Conservation (phyloP, 2,329 filamentous ascomycete species). For the Hypoxylon sp. region DNA sequence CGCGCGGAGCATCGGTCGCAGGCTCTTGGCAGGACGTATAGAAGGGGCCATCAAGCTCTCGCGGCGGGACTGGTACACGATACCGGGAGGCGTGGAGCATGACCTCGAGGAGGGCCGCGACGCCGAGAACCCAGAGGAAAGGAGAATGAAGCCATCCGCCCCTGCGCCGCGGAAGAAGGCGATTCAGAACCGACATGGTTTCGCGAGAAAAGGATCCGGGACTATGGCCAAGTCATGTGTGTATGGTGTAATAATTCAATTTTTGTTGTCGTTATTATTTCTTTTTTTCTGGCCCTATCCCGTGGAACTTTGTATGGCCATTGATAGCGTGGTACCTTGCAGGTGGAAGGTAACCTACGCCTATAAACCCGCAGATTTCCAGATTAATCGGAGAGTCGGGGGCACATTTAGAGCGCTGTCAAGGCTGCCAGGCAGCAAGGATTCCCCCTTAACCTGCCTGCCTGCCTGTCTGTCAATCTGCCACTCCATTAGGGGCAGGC, state of each 20-base stretch:
- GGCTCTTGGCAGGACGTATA: constrained; percentile 41
- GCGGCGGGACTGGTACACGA: constrained; percentile 38
- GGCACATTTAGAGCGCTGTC: too few species aligned
- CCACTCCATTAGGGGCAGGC: too few species aligned
- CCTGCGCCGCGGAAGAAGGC: constrained; percentile 38
- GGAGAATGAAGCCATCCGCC: constrained; percentile 40
- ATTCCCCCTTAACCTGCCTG: too few species aligned
- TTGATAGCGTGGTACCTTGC: background rate
- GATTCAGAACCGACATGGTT: constrained; percentile 33
- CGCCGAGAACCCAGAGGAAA: constrained; percentile 38
- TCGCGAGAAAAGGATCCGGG: background rate
- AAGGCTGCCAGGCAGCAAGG: too few species aligned
- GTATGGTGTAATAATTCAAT: background rate
- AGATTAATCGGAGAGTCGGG: too few species aligned
- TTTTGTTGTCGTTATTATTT: background rate
- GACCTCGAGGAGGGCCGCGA: constrained; percentile 39
- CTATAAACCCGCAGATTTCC: too few species aligned
- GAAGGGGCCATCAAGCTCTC: constrained; percentile 42
- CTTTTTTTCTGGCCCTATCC: background rate
- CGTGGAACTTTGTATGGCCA: constrained; percentile 1
- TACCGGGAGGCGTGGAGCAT: constrained; percentile 33
- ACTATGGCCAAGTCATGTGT: constrained; percentile 19
- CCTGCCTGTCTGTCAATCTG: too few species aligned
- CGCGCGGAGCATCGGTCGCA: constrained; percentile 43
- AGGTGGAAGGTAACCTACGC: too few species aligned